Evolutionary conservation across 1,284 basidiomycete species (phyloP), one percentile per base, ranked within the genome.

Genomic region (Fomes fomentarius): DNA sequence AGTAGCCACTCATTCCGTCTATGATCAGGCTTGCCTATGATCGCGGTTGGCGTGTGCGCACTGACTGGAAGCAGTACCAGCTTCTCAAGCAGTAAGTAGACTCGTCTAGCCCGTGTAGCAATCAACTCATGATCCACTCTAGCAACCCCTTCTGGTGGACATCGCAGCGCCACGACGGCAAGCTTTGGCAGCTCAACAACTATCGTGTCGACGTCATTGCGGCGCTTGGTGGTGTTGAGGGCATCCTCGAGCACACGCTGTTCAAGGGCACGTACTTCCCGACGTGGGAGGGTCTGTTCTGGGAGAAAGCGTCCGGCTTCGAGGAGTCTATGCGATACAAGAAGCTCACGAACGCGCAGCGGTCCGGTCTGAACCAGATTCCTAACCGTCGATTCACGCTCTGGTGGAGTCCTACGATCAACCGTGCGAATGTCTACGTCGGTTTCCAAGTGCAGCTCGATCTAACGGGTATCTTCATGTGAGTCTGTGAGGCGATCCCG

Each of bases 371-470:
- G 38, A 95, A 94, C 70, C 96, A 99, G 72, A 98, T 99, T 71
- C 97, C 97, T 7, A 99, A 99, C 72, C 95, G 97, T 86, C 92
- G 96, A n/a, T 99, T 99, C 79, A 99, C 96, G 3, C 82, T 99
- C 6, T 99, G 97, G 97, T 99, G 96, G 96, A 95, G 92, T 69
- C 95, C 95, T 17, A 94, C 93, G 1, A 95, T 98, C 78, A 98
- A 98, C 75, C 92, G 96, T 62, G 95, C 96, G 51, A 99, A 98
- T 70, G 95, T 98, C 72, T 98, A 98, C 69, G 95, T 98, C 69
- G 97, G 96, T 84, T 99, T 99, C 91, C 97, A 99, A 74, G 97
- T 99, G 19, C 97, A 98, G 69, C 84, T 98, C 46, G 96, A 98
- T 80, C 74, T 98, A 61, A 98, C 96, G 22, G 96, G 94, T 70